Conservation (phyloP, 306 rosid species). For the Trichosanthes truncata region DNA sequence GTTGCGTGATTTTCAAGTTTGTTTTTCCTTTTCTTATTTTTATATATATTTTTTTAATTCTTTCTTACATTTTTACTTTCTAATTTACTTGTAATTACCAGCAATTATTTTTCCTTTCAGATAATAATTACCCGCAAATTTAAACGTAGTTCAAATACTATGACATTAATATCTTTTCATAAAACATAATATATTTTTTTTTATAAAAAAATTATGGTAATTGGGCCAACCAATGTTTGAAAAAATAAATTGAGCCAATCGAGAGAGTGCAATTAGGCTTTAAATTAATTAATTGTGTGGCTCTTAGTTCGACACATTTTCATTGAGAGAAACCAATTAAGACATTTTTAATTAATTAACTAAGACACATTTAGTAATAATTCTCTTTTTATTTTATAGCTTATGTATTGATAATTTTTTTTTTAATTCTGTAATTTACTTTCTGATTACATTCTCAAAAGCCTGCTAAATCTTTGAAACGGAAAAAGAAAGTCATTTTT, state of each 20-base stretch:
- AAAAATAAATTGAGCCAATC: neutral
- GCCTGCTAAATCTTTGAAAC: neutral
- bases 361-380: neutral
- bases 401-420: neutral
- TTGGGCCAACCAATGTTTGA: neutral
- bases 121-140: too few relatives aligned
- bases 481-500: too few relatives aligned
- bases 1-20: conserved; percentile 61
- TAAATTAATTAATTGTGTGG: neutral
- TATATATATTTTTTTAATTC: too few relatives aligned
- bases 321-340: neutral
- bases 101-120: too few relatives aligned
- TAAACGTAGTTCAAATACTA: neutral
- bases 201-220: neutral
- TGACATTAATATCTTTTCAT: neutral
- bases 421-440: neutral
- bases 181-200: neutral
- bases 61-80: neutral
- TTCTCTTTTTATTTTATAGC: neutral
- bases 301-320: neutral
- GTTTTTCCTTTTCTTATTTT: conserved; percentile 16
- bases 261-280: neutral
- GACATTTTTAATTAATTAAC: neutral
- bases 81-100: too few relatives aligned
- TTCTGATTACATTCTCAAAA: neutral